Evolutionary conservation across 257 asterid genomes (phyloP).

Genomic region (Agastache rugosa): DNA sequence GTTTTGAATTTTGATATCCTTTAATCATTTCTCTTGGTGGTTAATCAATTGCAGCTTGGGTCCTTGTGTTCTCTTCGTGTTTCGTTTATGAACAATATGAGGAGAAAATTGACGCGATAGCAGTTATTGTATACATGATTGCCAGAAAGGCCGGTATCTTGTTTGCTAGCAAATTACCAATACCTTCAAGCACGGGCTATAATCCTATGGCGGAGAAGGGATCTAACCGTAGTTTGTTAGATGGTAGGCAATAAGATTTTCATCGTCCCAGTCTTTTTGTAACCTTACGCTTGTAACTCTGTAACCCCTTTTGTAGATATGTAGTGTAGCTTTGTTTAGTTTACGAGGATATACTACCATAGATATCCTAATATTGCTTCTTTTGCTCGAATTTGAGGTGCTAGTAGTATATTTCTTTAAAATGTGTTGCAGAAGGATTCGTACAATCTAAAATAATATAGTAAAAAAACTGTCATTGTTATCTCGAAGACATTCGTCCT

Average conservation of each 20-base stretch:
- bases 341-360: slow-evolving; percentile 14
- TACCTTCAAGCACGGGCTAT: slow-evolving; percentile 15
- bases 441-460: slow-evolving; percentile 13
- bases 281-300: slow-evolving; percentile 38
- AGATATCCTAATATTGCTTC: slow-evolving; percentile 10
- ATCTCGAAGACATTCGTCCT: neutral
- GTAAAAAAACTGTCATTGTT: neutral
- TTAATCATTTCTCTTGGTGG: slow-evolving; percentile 24
- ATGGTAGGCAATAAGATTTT: slow-evolving; percentile 28
- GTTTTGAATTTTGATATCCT: slow-evolving; percentile 4
- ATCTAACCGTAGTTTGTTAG: slow-evolving; percentile 33
- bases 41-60: slow-evolving; percentile 58
- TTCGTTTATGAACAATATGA: slow-evolving; percentile 89
- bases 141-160: slow-evolving; percentile 22
- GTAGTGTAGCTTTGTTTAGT: slow-evolving; percentile 36
- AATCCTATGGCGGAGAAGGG: slow-evolving; percentile 34
- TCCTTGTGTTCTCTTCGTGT: slow-evolving; percentile 68
- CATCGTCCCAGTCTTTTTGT: slow-evolving; percentile 6
- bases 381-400: slow-evolving; percentile 20
- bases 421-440: neutral
- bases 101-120: slow-evolving; percentile 64
- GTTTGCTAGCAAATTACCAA: slow-evolving; percentile 40
- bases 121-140: slow-evolving; percentile 34
- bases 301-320: slow-evolving; percentile 42
- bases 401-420: slow-evolving; percentile 9